Percentiles rank a stretch among this genome's conserved stretches.
Evolutionary conservation across 2,329 filamentous ascomycete genomes (phyloP).

Genomic region (Aaosphaeria arxii): DNA sequence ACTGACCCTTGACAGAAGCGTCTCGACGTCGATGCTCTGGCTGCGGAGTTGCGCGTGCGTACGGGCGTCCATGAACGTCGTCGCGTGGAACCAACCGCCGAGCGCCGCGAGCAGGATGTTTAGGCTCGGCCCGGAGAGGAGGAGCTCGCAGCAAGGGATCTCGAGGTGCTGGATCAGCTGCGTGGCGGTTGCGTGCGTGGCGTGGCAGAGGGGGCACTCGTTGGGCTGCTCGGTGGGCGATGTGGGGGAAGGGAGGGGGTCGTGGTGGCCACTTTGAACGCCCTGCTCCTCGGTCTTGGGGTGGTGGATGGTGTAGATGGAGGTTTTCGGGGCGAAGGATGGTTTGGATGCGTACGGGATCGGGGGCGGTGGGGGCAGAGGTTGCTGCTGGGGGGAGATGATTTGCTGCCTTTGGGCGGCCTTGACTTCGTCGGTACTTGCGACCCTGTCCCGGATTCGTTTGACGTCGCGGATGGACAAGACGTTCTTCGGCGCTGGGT

Average conservation of each 20-base stretch:
- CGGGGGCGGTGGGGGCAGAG: no score
- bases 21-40: conserved; percentile 15
- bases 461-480: no score
- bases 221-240: neutral
- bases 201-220: conserved; percentile 22
- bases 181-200: conserved; percentile 20
- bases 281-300: conserved; percentile 12
- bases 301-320: no score
- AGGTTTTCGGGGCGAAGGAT: no score
- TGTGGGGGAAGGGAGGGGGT: conserved; percentile 13
- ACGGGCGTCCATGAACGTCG: conserved; percentile 34
- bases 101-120: conserved; percentile 17
- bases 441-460: no score
- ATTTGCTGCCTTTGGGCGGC: no score
- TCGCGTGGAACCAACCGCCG: conserved; percentile 32
- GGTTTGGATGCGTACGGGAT: no score
- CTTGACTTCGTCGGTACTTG: no score
- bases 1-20: conserved; percentile 20
- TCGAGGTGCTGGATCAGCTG: conserved; percentile 41
- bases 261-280: conserved; percentile 15
- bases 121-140: conserved; percentile 61
- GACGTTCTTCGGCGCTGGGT: no score
- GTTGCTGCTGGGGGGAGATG: no score
- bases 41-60: conserved; percentile 30
- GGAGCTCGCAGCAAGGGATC: conserved; percentile 58